Evolutionary conservation across 2,329 filamentous ascomycete genomes (phyloP).

Genomic region (Scedosporium aurantiacum): DNA sequence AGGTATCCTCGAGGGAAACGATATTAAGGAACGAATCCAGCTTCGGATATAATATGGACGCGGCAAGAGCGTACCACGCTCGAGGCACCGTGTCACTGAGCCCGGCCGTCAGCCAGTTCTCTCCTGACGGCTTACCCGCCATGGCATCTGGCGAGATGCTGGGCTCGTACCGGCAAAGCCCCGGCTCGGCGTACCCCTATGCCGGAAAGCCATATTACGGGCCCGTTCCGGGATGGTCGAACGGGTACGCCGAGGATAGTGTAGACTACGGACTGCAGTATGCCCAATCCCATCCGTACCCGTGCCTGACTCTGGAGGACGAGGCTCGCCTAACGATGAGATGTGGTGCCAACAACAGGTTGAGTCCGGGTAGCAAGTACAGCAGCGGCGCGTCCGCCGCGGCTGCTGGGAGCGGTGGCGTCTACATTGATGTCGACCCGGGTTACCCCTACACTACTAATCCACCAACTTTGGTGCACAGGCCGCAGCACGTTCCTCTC

Average conservation of each 20-base stretch:
- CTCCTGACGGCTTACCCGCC: conserved; percentile 1
- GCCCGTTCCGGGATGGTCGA: conserved; percentile 21
- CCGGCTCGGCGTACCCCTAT: conserved; percentile 19
- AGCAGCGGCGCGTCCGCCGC: conserved; percentile 17
- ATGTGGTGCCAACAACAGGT: conserved; percentile 14
- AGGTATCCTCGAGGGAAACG: conserved; percentile 29
- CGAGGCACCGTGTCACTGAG: conserved; percentile 18
- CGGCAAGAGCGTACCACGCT: conserved; percentile 22
- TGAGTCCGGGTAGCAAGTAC: conserved; percentile 22
- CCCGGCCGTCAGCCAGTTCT: background rate
- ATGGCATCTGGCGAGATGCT: conserved; percentile 4
- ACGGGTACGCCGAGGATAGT: conserved; percentile 23
- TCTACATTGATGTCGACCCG: conserved; percentile 25
- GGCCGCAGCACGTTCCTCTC: conserved; percentile 14
- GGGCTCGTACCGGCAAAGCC: conserved; percentile 4
- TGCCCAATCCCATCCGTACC: conserved; percentile 10
- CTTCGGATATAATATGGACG: conserved; percentile 25
- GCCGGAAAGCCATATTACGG: conserved; percentile 22
- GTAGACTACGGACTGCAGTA: conserved; percentile 26
- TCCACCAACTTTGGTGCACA: conserved; percentile 21
- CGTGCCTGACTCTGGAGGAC: background rate
- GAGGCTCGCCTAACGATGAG: conserved; percentile 9
- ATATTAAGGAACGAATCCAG: conserved; percentile 19
- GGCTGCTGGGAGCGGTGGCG: conserved; percentile 11
- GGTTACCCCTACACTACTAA: conserved; percentile 20